These are phyloP conservation scores for Pharus latifolius DNA, from an alignment of 176 grass and related monocot species.

Conservation along the genomic window DNA sequence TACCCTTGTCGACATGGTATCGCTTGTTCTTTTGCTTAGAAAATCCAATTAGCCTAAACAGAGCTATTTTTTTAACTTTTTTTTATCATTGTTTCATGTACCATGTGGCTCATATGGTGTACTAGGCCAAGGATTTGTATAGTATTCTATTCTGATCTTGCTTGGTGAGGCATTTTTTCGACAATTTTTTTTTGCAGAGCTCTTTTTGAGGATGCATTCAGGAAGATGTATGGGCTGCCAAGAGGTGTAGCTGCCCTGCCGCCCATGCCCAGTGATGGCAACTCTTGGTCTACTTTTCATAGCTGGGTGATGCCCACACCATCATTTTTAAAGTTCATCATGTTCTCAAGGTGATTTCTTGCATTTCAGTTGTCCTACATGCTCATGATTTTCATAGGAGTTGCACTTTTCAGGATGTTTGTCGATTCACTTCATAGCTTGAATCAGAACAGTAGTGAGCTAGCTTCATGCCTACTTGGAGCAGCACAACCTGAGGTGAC, in stretches of 20 bases:
- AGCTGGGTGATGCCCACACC: constrained; percentile 98
- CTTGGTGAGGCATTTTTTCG: constrained; percentile 20
- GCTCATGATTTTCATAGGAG: neutral
- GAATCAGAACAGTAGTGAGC: constrained; percentile 34
- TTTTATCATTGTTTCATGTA: neutral
- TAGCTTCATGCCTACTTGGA: constrained; percentile 65
- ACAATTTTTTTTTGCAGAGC: constrained; percentile 31
- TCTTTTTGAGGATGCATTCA: constrained; percentile 74
- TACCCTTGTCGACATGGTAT: neutral
- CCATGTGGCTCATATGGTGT: neutral
- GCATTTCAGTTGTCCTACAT: neutral
- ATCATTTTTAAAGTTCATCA: constrained; percentile 89
- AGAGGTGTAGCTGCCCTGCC: constrained; percentile 48
- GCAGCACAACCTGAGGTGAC: constrained; percentile 73
- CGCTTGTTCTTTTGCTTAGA: neutral
- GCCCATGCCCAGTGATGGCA: constrained; percentile 68
- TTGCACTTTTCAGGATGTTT: constrained; percentile 65
- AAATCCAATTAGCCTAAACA: neutral
- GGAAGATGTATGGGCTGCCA: constrained; percentile 78
- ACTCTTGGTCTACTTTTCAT: constrained; percentile 85
- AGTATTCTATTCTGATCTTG: neutral
- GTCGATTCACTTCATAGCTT: constrained; percentile 84
- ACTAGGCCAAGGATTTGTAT: neutral
- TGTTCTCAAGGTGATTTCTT: constrained; percentile 74
- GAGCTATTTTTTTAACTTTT: neutral